These are phyloP conservation scores for Sugiyamaella grinbergsii DNA, from an alignment of 1,139 yeast genomes.

Conservation along the genomic window DNA sequence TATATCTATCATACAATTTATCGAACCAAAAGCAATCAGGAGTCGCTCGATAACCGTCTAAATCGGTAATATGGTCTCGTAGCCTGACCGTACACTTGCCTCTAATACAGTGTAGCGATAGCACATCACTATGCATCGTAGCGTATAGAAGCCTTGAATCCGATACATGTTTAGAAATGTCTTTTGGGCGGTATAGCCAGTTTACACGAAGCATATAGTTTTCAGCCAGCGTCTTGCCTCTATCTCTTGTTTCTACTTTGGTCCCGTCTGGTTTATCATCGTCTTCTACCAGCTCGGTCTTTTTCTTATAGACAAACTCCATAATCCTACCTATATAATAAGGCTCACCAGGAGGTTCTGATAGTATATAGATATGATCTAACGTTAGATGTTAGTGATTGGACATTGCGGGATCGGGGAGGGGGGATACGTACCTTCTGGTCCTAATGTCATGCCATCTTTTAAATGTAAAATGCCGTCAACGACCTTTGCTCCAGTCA, in stretches of 20 bases:
- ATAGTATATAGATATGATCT: constrained; percentile 80
- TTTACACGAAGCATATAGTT: constrained; percentile 69
- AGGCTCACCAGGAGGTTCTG: constrained; percentile 96
- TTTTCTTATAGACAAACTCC: constrained; percentile 56
- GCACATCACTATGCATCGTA: constrained; percentile 82
- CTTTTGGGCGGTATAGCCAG: constrained; percentile 92
- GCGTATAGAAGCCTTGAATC: constrained; percentile 81
- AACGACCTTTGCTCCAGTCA: constrained; percentile 46
- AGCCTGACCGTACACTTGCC: constrained; percentile 76
- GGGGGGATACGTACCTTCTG: constrained; percentile 42
- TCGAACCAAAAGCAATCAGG: constrained; percentile 85
- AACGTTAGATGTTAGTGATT: no score
- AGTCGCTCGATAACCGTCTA: constrained; percentile 55
- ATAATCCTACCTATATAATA: constrained; percentile 84
- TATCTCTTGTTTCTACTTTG: constrained; percentile 22
- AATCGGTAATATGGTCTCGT: constrained; percentile 61
- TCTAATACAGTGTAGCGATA: constrained; percentile 75
- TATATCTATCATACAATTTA: constrained; percentile 82
- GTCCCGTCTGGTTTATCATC: constrained; percentile 1
- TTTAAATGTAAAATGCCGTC: constrained; percentile 42
- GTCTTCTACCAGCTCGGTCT: neutral
- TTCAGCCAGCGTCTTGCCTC: constrained; percentile 45
- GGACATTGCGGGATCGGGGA: no score
- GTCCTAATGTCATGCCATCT: constrained; percentile 41
- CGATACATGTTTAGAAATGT: constrained; percentile 63